Conservation (phyloP, 352 stramenopile genomes). For the Globisporangium mamillatum region DNA sequence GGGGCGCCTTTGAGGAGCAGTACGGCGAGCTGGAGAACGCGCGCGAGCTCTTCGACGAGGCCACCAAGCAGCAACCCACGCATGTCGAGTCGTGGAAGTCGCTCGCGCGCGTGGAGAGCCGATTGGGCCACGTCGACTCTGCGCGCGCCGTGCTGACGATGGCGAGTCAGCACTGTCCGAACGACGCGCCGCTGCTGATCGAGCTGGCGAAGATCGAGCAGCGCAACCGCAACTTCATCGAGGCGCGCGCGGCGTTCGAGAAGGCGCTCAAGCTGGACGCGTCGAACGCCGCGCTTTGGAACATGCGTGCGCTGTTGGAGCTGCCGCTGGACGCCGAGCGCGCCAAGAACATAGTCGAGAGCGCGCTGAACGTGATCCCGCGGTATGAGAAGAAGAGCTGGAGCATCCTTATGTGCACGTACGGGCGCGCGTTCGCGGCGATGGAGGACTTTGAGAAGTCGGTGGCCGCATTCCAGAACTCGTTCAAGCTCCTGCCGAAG, state of each 20-base stretch:
- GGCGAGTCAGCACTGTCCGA: slow-evolving; percentile 64
- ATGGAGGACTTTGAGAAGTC: slow-evolving; percentile 70
- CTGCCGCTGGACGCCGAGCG: slow-evolving; percentile 59
- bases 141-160: slow-evolving; percentile 62
- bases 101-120: slow-evolving; percentile 61
- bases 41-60: slow-evolving; percentile 71
- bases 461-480: slow-evolving; percentile 75
- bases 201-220: slow-evolving; percentile 84
- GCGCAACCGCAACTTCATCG: slow-evolving; percentile 51
- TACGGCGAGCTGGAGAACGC: slow-evolving; percentile 66
- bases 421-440: slow-evolving; percentile 66
- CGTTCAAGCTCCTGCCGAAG: slow-evolving; percentile 73
- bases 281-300: slow-evolving; percentile 69
- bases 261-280: slow-evolving; percentile 73
- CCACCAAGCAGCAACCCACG: slow-evolving; percentile 62
- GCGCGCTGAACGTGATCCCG: slow-evolving; percentile 57
- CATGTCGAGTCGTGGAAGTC: slow-evolving; percentile 66
- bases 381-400: slow-evolving; percentile 81
- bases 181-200: slow-evolving; percentile 65
- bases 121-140: slow-evolving; percentile 55
- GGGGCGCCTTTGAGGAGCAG: slow-evolving; percentile 76
- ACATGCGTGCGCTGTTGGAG: slow-evolving; percentile 77
- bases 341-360: slow-evolving; percentile 75
- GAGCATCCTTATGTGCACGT: slow-evolving; percentile 85
- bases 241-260: slow-evolving; percentile 60